A percentile compares a stretch with the other conserved stretches of the same genome.
These are phyloP conservation scores for Litchi chinensis DNA, from an alignment of 345 rosid genomes.

Conservation along the genomic window DNA sequence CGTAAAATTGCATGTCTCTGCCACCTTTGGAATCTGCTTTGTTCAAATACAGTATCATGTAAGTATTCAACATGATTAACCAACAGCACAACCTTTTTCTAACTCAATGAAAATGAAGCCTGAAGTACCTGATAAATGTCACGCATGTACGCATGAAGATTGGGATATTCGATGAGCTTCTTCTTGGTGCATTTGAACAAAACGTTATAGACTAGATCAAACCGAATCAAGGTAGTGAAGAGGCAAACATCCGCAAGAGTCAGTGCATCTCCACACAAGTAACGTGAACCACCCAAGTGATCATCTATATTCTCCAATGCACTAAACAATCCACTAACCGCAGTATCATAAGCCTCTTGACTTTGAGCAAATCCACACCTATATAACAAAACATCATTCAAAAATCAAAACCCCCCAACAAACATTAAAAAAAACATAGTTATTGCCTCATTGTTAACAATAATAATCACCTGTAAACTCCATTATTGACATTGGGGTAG, in stretches of 20 bases:
- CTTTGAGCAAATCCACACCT: constrained; percentile 94
- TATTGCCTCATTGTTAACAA: no score
- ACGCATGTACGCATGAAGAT: constrained; percentile 65
- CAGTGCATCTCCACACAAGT: constrained; percentile 71
- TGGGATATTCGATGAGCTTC: constrained; percentile 70
- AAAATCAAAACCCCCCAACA: neutral
- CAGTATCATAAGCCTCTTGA: constrained; percentile 76
- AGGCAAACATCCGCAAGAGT: constrained; percentile 77
- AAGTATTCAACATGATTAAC: neutral
- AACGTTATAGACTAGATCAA: constrained; percentile 74
- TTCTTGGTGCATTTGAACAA: constrained; percentile 85
- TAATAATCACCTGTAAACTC: constrained; percentile 67
- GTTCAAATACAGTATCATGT: neutral
- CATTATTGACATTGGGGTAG: constrained; percentile 79
- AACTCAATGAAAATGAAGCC: neutral
- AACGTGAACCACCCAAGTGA: constrained; percentile 54
- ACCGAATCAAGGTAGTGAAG: constrained; percentile 82
- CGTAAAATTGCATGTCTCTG: constrained; percentile 66
- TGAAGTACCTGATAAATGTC: constrained; percentile 74
- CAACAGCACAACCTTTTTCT: neutral
- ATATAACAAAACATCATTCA: constrained; percentile 3
- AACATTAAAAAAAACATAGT: neutral
- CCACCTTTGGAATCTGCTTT: constrained; percentile 73
- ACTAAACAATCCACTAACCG: constrained; percentile 60
- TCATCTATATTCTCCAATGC: constrained; percentile 63